Evolutionary conservation across 2,329 filamentous ascomycete species (phyloP).

Genomic region (Alternaria brassicae): DNA sequence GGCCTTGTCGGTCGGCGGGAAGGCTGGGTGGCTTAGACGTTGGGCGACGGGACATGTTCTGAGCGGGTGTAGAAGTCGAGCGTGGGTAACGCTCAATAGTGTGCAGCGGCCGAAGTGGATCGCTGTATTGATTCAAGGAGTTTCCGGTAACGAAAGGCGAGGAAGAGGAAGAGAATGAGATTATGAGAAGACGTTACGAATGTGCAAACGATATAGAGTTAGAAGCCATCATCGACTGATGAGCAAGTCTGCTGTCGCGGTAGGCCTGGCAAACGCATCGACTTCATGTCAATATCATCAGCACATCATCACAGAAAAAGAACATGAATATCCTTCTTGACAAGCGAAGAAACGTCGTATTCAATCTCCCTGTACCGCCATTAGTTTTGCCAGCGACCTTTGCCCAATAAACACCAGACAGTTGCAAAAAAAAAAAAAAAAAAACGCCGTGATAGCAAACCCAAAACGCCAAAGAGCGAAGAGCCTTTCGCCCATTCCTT

Average conservation of each 20-base stretch:
- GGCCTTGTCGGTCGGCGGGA: neutral
- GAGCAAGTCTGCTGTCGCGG: neutral
- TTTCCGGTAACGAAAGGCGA: neutral
- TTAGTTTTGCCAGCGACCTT: neutral
- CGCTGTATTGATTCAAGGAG: neutral
- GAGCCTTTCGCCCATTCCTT: neutral
- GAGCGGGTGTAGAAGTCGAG: neutral
- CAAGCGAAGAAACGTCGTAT: neutral
- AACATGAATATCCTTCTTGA: neutral
- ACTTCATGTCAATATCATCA: neutral
- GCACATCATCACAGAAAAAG: neutral
- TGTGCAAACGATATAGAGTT: neutral
- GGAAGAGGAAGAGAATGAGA: neutral
- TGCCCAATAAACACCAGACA: neutral
- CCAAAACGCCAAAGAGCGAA: constrained; percentile 1
- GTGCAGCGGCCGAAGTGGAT: neutral
- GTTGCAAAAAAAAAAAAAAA: too few relatives aligned
- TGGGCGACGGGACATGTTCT: neutral
- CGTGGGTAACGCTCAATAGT: too few relatives aligned
- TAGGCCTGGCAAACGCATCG: neutral
- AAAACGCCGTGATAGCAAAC: neutral
- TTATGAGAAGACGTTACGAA: neutral
- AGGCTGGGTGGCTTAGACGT: neutral
- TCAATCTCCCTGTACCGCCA: neutral
- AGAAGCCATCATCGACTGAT: neutral